Evolutionary conservation across 2,329 filamentous ascomycete genomes (phyloP).

Genomic region (Sclerotinia trifoliorum): DNA sequence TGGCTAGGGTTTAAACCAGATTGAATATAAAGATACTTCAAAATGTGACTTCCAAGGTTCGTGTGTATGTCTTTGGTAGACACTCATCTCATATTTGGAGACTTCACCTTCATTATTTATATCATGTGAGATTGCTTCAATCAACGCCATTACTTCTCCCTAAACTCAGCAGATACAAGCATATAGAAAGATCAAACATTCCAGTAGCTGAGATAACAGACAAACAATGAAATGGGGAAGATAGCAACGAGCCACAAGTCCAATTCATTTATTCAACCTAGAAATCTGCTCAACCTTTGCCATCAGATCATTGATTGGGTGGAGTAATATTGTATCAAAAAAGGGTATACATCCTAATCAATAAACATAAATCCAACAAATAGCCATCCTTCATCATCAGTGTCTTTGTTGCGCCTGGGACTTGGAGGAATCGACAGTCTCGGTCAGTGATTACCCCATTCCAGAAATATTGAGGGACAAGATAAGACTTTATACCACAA

Average conservation of each 20-base stretch:
- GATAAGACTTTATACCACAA: slow-evolving; percentile 59
- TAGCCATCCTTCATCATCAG: background rate
- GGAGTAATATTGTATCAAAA: background rate
- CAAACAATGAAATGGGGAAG: too few relatives aligned
- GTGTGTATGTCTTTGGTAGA: background rate
- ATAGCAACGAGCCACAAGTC: background rate
- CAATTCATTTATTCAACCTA: background rate
- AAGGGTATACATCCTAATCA: background rate
- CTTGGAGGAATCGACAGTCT: slow-evolving; percentile 79
- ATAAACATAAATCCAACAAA: background rate
- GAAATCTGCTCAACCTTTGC: too few relatives aligned
- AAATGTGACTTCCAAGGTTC: too few relatives aligned
- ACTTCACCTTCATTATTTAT: background rate
- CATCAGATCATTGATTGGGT: too few relatives aligned
- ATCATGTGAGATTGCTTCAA: background rate
- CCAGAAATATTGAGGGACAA: slow-evolving; percentile 67
- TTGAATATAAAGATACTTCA: background rate
- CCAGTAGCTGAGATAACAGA: background rate
- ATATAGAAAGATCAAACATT: background rate
- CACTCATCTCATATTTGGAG: background rate
- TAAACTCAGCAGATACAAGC: too few relatives aligned
- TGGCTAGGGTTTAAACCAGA: too few relatives aligned
- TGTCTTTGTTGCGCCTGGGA: slow-evolving; percentile 54
- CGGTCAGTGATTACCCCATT: slow-evolving; percentile 68
- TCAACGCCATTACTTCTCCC: background rate